These are phyloP conservation scores for Protea cynaroides DNA, from an alignment of 164 flowering plant genomes.

Conservation along the genomic window DNA sequence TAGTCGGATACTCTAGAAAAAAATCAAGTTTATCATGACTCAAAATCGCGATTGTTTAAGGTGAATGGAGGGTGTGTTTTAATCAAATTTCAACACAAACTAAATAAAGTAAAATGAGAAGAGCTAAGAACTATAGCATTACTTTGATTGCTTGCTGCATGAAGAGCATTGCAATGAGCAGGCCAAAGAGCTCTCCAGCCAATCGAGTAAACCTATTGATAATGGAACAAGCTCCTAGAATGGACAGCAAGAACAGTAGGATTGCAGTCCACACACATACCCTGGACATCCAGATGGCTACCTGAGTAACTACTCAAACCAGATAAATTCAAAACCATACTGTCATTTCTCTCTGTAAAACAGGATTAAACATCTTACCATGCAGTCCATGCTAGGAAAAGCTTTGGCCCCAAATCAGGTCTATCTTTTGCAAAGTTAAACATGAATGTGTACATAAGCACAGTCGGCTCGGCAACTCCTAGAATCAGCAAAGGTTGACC, in stretches of 20 bases:
- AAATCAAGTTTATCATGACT: neutral
- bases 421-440: slow-evolving; percentile 81
- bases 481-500: slow-evolving; percentile 94
- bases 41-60: neutral
- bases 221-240: slow-evolving; percentile 84
- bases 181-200: slow-evolving; percentile 87
- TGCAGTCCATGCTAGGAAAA: slow-evolving; percentile 92
- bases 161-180: slow-evolving; percentile 89
- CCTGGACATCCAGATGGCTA: slow-evolving; percentile 34
- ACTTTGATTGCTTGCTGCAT: slow-evolving; percentile 94
- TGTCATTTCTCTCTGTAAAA: neutral
- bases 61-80: neutral
- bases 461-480: slow-evolving; percentile 99
- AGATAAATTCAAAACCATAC: neutral
- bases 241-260: slow-evolving; percentile 61
- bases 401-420: slow-evolving; percentile 70
- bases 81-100: neutral
- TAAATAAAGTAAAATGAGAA: neutral
- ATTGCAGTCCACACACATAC: slow-evolving; percentile 88
- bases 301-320: neutral
- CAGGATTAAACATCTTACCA: slow-evolving; percentile 49
- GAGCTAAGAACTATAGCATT: slow-evolving; percentile 10
- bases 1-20: neutral
- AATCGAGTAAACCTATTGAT: slow-evolving; percentile 87
- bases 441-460: slow-evolving; percentile 97